Base-by-base conservation (phyloP, 371 early-diverging fungal genomes). In the Rhizopus stolonifer region DNA sequence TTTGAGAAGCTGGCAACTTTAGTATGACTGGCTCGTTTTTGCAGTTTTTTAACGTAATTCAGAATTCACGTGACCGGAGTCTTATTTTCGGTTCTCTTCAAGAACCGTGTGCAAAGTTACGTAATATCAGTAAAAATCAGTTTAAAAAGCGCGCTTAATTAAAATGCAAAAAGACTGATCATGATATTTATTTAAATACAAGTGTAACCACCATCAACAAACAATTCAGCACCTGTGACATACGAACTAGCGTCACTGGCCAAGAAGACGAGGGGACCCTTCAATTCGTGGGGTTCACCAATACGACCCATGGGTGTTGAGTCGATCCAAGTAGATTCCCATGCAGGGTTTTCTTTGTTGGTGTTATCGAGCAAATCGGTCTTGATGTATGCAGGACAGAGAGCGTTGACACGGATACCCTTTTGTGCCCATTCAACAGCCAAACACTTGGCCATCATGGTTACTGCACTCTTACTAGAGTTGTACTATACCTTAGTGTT, bases 261-360 rank as follows among this genome's bases (percentile, higher is more conserved):
- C 50, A 91, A 70, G 64, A 77, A 91, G 33, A 89, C 64, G 18
- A 88, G 77, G 17, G 87, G 82, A 51, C 85, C 82, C 56, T 83
- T 84, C 36, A 89, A 79, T 58, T 90, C 90, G 18, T 68, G 65
- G 49, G 86, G 73, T 15, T 72, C 64, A 44, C 88, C 89, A 65
- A 78, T 49, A 21, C 80, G 74, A 46, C 67, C 61, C 72, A 74
- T 71, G 3, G 78, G 78, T n/a, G 68, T 67, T 18, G 64, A 39
- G 5, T 63, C 49, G 15, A 40, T 40, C 78, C 78, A 77, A 17
- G 51, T 52, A 4, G 59, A 50, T 22, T 61, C 65, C 46, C 69
- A 51, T 8, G 64, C 72, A 9, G 65, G 65, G 40, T 67, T 60
- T 8, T 58, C 56, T 15, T 42, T 53, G 39, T 70, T 58, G 34